A percentile compares a stretch with the other conserved stretches of the same genome.
Evolutionary conservation across 805 yeast species (phyloP).

Genomic region (Spathaspora arborariae): DNA sequence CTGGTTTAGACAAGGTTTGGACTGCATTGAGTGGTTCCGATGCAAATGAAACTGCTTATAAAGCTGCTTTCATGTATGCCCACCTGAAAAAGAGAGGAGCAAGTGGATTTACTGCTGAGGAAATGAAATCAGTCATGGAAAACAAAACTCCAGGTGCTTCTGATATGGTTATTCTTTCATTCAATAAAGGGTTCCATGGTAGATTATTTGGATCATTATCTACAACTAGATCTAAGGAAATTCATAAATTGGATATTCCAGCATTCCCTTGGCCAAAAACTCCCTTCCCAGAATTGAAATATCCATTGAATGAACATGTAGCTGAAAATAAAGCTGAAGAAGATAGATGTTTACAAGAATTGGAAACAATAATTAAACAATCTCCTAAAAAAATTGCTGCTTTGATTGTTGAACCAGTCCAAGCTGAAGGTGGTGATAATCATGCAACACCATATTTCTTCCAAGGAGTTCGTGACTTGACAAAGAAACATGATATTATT

Average conservation of each 20-base stretch:
- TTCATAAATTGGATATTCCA: constrained; percentile 58
- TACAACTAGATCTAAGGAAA: constrained; percentile 53
- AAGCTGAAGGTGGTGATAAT: constrained; percentile 76
- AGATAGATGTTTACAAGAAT: constrained; percentile 40
- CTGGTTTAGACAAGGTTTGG: constrained; percentile 58
- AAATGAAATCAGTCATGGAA: constrained; percentile 45
- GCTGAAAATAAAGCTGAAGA: constrained; percentile 47
- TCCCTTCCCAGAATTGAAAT: constrained; percentile 40
- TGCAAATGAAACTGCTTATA: constrained; percentile 68
- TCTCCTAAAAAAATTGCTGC: constrained; percentile 49
- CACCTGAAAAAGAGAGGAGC: constrained; percentile 52
- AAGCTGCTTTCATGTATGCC: constrained; percentile 67
- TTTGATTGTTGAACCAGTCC: constrained; percentile 56
- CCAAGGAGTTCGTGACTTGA: constrained; percentile 59
- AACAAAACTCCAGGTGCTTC: constrained; percentile 51
- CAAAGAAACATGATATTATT: constrained; percentile 52
- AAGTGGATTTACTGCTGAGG: constrained; percentile 42
- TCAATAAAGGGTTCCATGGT: constrained; percentile 55
- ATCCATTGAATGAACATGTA: constrained; percentile 34
- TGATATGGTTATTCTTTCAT: constrained; percentile 50
- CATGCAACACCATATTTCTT: constrained; percentile 61
- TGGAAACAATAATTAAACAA: constrained; percentile 36
- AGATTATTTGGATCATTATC: constrained; percentile 54
- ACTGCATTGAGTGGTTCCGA: constrained; percentile 66
- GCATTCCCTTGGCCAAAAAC: constrained; percentile 59